Base-by-base conservation (phyloP, 2,329 filamentous ascomycete species). In the Ampelomyces quisqualis region DNA sequence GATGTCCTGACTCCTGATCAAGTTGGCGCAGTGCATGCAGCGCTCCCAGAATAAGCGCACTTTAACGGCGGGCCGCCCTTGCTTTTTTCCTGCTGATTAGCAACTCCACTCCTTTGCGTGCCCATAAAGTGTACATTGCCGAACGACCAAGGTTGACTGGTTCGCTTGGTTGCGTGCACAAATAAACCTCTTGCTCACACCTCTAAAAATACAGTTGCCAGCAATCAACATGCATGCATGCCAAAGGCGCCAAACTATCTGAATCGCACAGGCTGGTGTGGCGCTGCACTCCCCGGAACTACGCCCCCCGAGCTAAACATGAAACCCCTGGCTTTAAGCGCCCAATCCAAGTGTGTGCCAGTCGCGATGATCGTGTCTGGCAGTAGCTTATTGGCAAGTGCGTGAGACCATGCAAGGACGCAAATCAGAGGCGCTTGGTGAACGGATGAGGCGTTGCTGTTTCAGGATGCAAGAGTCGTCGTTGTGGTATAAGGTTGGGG, bases 401-500 rank as follows among this genome's bases (percentile, higher is more conserved):
- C 26, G 29, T 31, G 29, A 31, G 29, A 31, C 29, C 15, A 31
- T 31, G 29, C 29, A 31, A 31, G 29, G 29, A 31, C 29, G 17
- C 11, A 19, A 31, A 31, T 31, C 18, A 31, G 28, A 31, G 29
- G 29, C 29, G 29, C 29, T 10, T 18, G 19, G 29, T n/a, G 9
- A 18, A 17, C 15, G 29, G 29, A 17, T 18, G 29, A 20, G 29
- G 15, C 10, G 29, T 31, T 20, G 4, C 19, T 14, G 22, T 26
- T 26, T 35, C 22, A 26, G 33, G 33, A 22, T 19, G 15, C 15
- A 20, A 11, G 9, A n/a, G n/a, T n/a, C n/a, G 20, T 35, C 22
- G 9, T n/a, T 19, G 15, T 21, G 22, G 33, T 35, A 34, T 34
- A 34, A 34, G 31, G 33, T 34, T 17, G 33, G 33, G n/a, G n/a